Conservation (phyloP, 495 filamentous ascomycete genomes). For the Podospora fimiseda region DNA sequence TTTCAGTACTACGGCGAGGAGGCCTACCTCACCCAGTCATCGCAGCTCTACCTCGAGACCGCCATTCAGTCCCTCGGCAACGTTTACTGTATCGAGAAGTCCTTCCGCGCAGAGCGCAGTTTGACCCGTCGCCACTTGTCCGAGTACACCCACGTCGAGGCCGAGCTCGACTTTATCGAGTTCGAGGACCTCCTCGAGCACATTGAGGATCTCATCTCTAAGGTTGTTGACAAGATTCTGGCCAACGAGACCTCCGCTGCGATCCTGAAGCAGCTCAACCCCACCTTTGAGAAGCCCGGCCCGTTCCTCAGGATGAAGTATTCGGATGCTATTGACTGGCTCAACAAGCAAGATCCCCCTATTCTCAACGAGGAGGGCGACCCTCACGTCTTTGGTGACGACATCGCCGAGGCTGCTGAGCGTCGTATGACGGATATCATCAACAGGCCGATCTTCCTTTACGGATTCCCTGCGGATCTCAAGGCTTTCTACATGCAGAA, state of each 20-base stretch:
- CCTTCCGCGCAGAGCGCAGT: slow-evolving; percentile 95
- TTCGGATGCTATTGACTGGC: slow-evolving; percentile 88
- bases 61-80: slow-evolving; percentile 84
- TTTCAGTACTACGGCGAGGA: slow-evolving; percentile 96
- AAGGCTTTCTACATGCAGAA: slow-evolving; percentile 99
- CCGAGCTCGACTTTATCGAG: slow-evolving; percentile 90
- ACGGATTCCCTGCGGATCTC: slow-evolving; percentile 94
- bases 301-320: slow-evolving; percentile 97
- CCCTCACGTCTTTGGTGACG: slow-evolving; percentile 87
- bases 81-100: slow-evolving; percentile 96
- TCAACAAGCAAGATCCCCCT: slow-evolving; percentile 66
- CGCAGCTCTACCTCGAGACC: slow-evolving; percentile 96
- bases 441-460: slow-evolving; percentile 90
- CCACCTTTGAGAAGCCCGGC: slow-evolving; percentile 70
- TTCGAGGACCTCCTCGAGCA: slow-evolving; percentile 91
- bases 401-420: slow-evolving; percentile 97
- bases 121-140: slow-evolving; percentile 90
- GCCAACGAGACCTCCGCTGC: slow-evolving; percentile 62
- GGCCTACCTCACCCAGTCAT: slow-evolving; percentile 94
- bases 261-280: slow-evolving; percentile 79
- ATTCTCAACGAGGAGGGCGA: slow-evolving; percentile 90
- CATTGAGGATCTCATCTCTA: slow-evolving; percentile 82
- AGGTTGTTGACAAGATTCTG: slow-evolving; percentile 71
- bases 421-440: slow-evolving; percentile 95
- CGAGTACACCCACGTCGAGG: slow-evolving; percentile 97